Percentiles rank a stretch among this genome's conserved stretches.
Evolutionary conservation across 495 filamentous ascomycete species (phyloP).

Genomic region (Chaetomidium leptoderma): DNA sequence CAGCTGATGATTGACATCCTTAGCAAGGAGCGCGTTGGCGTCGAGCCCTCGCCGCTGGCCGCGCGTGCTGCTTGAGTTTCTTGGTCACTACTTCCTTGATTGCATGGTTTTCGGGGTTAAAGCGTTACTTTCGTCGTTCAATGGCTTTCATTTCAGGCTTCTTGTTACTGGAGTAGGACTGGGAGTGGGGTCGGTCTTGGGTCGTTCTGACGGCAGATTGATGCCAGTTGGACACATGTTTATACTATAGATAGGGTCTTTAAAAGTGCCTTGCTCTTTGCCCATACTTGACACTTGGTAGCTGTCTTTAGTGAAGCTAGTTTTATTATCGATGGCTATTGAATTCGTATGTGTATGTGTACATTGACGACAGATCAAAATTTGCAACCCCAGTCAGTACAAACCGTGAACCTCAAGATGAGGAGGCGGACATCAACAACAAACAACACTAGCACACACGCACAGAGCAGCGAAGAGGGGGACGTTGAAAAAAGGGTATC

Average conservation of each 20-base stretch:
- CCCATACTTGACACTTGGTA: background rate
- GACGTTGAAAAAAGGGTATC: constrained; percentile 7
- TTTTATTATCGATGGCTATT: background rate
- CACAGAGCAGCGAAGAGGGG: background rate
- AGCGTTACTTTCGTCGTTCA: background rate
- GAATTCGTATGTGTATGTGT: too few species aligned
- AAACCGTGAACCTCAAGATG: too few species aligned
- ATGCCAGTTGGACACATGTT: background rate
- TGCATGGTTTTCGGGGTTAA: constrained; percentile 7
- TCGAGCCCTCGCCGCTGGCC: constrained; percentile 58
- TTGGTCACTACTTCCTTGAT: background rate
- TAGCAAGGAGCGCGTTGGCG: constrained; percentile 89
- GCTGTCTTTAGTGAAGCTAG: background rate
- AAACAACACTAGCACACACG: background rate
- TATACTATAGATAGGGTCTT: background rate
- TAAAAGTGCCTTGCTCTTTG: background rate
- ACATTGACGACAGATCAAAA: too few species aligned
- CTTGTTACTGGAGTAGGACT: background rate
- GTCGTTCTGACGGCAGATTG: constrained; percentile 2
- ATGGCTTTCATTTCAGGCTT: constrained; percentile 6
- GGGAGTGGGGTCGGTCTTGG: background rate
- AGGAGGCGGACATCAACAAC: too few species aligned
- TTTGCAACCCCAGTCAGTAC: too few species aligned
- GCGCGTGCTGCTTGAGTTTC: constrained; percentile 33
- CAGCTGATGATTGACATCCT: constrained; percentile 86